Conservation (phyloP, 345 rosid genomes). For the Physaria fendleri region DNA sequence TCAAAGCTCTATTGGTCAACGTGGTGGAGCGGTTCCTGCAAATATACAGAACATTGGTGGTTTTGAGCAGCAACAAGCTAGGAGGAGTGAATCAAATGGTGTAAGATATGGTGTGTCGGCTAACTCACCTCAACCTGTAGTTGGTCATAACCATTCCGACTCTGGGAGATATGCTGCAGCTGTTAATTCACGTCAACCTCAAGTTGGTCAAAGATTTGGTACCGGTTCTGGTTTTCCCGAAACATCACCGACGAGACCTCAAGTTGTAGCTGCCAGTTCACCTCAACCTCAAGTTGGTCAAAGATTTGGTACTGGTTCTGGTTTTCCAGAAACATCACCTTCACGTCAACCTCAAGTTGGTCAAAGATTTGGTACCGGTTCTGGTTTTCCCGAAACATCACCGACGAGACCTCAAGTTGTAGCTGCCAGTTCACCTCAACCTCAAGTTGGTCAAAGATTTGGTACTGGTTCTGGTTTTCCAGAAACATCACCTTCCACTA, state of each 20-base stretch:
- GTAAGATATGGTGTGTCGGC: constrained; percentile 31
- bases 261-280: constrained; percentile 26
- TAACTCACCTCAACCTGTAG: constrained; percentile 30
- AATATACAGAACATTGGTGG: constrained; percentile 31
- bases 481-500: constrained; percentile 30
- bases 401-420: constrained; percentile 27
- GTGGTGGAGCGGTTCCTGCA: constrained; percentile 23
- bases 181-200: constrained; percentile 29
- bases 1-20: constrained; percentile 33
- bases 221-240: too few relatives aligned
- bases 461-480: constrained; percentile 28
- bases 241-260: too few relatives aligned
- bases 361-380: constrained; percentile 29
- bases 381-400: too few relatives aligned
- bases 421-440: constrained; percentile 28
- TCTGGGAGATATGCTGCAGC: constrained; percentile 27
- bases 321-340: constrained; percentile 30
- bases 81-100: constrained; percentile 29
- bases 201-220: constrained; percentile 23
- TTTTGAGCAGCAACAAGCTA: constrained; percentile 40
- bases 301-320: constrained; percentile 32
- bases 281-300: constrained; percentile 30
- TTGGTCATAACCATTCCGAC: background rate
- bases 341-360: constrained; percentile 18
- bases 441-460: constrained; percentile 29